phyloP scores from a whole-genome alignment of 331 rosid species.

The Erythrophleum ivorense region DNA sequence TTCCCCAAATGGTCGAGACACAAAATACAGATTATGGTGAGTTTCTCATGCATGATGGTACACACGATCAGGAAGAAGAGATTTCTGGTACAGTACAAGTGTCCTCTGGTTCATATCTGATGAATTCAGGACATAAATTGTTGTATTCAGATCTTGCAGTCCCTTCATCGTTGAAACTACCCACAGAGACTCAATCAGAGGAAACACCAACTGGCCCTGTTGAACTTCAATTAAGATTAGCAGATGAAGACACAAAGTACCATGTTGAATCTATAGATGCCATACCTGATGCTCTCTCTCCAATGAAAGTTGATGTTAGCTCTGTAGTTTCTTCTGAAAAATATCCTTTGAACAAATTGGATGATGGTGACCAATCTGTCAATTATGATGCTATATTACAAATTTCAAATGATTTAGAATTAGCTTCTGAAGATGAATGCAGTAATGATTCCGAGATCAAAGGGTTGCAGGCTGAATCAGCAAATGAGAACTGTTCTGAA shows the following conservation, averaged over 20 bases:
- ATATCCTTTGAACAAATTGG: constrained; percentile 45
- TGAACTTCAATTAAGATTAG: constrained; percentile 41
- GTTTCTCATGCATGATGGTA: constrained; percentile 42
- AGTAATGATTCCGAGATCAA: constrained; percentile 40
- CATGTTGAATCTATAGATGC: constrained; percentile 45
- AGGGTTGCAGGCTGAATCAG: constrained; percentile 46
- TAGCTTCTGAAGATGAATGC: constrained; percentile 46
- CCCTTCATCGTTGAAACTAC: constrained; percentile 38
- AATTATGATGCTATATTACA: constrained; percentile 45
- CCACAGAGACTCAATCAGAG: constrained; percentile 42
- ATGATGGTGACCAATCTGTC: constrained; percentile 45
- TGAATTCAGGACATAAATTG: constrained; percentile 44
- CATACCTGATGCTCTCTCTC: constrained; percentile 40
- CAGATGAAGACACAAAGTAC: constrained; percentile 46
- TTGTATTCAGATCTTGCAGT: constrained; percentile 48
- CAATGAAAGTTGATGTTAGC: constrained; percentile 44
- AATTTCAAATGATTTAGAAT: constrained; percentile 49
- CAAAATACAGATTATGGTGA: constrained; percentile 36
- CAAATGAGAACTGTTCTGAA: constrained; percentile 45
- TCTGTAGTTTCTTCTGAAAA: constrained; percentile 45
- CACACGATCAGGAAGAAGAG: constrained; percentile 46
- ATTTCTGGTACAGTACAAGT: constrained; percentile 48
- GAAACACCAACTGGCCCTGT: constrained; percentile 42
- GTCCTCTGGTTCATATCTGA: constrained; percentile 47
- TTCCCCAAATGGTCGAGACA: constrained; percentile 42